phyloP scores from a whole-genome alignment of 106 monocot species.

The Acorus gramineus region DNA sequence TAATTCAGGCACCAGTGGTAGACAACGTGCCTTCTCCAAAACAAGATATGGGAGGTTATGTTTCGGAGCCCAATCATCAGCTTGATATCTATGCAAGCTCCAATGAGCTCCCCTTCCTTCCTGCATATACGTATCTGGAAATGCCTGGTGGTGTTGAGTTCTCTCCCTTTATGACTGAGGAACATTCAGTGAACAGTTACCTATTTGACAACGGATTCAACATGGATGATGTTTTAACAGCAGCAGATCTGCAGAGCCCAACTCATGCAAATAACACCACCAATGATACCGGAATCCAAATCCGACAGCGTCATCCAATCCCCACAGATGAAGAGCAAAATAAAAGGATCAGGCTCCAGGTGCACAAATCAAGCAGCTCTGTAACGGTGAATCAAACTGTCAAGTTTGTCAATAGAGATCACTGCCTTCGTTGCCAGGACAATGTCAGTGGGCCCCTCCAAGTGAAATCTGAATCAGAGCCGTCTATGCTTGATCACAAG shows the following conservation, averaged over 20 bases:
- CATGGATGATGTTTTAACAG: neutral
- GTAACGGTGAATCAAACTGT: conserved; percentile 22
- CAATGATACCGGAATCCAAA: conserved; percentile 27
- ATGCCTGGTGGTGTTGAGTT: too few relatives aligned
- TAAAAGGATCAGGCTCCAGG: conserved; percentile 20
- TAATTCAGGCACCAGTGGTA: too few relatives aligned
- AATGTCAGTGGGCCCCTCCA: neutral
- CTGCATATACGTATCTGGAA: too few relatives aligned
- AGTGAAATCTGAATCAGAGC: neutral
- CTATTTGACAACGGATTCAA: too few relatives aligned
- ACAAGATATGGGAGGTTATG: too few relatives aligned
- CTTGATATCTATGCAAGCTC: too few relatives aligned
- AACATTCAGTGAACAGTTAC: too few relatives aligned
- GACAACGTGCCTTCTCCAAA: too few relatives aligned
- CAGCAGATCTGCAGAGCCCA: neutral
- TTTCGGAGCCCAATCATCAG: too few relatives aligned
- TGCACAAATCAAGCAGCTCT: conserved; percentile 29
- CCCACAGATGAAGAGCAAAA: neutral
- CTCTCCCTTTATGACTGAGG: too few relatives aligned
- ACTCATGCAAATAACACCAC: neutral
- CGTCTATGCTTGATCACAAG: neutral
- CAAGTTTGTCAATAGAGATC: conserved; percentile 14
- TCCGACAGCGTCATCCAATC: conserved; percentile 11
- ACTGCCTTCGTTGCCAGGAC: conserved; percentile 7
- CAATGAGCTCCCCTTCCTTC: too few relatives aligned